Percentiles rank a stretch among this genome's conserved stretches.
Conservation (phyloP, 163 green algal genomes). For the Chlorella variabilis region DNA sequence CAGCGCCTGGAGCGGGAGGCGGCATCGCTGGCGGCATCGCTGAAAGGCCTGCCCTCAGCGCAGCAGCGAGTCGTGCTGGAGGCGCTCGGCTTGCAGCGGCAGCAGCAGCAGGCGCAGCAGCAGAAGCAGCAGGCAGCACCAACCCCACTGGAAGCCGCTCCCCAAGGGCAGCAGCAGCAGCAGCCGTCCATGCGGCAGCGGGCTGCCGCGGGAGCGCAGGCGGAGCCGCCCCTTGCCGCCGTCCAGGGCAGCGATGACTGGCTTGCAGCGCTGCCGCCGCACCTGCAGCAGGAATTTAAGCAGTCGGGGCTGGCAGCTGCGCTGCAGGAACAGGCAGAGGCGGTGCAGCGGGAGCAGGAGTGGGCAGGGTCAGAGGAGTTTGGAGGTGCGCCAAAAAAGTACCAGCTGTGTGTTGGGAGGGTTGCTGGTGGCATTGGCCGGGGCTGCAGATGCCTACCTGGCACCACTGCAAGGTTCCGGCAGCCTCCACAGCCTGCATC, state of each 20-base stretch:
- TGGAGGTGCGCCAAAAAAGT: background rate
- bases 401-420: background rate
- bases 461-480: too few relatives aligned
- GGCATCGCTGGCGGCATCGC: background rate
- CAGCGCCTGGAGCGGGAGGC: background rate
- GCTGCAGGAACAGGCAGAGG: background rate
- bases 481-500: background rate
- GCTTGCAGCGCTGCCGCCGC: background rate
- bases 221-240: background rate
- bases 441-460: too few relatives aligned
- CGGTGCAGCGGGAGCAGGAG: background rate
- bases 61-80: constrained; percentile 5
- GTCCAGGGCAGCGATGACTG: background rate
- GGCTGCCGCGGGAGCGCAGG: background rate
- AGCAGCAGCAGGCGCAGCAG: background rate
- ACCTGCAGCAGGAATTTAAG: background rate
- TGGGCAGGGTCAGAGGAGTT: background rate
- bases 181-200: background rate
- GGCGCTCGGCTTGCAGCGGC: background rate
- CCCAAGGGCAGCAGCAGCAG: background rate
- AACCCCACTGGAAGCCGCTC: too few relatives aligned
- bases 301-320: background rate
- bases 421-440: too few relatives aligned
- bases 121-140: background rate
- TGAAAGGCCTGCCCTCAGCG: background rate